Percentiles rank a stretch among this genome's conserved stretches.
Evolutionary conservation across 2,329 filamentous ascomycete species (phyloP).

Genomic region (Amylocarpus encephaloides): DNA sequence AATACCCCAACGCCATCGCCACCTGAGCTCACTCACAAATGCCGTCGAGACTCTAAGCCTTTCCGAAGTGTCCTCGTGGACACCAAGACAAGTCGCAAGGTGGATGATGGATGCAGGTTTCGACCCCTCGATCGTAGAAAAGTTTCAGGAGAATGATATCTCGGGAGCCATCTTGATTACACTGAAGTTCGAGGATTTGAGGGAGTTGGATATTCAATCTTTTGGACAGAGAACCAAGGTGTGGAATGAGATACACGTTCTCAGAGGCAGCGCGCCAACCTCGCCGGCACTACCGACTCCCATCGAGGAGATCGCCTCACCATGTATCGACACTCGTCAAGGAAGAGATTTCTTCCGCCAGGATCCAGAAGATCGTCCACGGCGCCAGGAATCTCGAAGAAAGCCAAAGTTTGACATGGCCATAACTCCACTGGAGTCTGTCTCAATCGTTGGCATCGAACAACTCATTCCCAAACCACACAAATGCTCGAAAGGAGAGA

Average conservation of each 20-base stretch:
- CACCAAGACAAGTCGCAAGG: slow-evolving; percentile 69
- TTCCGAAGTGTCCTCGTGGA: slow-evolving; percentile 58
- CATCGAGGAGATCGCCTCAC: slow-evolving; percentile 50
- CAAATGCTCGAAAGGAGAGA: slow-evolving; percentile 77
- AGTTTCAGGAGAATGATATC: slow-evolving; percentile 89
- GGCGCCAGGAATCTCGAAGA: slow-evolving; percentile 24
- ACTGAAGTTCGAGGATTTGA: slow-evolving; percentile 83
- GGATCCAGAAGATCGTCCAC: slow-evolving; percentile 22
- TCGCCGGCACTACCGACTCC: slow-evolving; percentile 51
- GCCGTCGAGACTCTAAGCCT: slow-evolving; percentile 52
- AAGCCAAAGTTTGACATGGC: slow-evolving; percentile 41
- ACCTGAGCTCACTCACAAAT: slow-evolving; percentile 50
- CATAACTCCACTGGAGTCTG: slow-evolving; percentile 73
- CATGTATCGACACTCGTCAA: slow-evolving; percentile 17
- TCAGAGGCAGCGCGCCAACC: slow-evolving; percentile 50
- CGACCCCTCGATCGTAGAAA: slow-evolving; percentile 69
- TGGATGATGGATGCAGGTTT: slow-evolving; percentile 84
- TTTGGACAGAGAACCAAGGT: slow-evolving; percentile 75
- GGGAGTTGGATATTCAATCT: slow-evolving; percentile 72
- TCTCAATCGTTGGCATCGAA: slow-evolving; percentile 89
- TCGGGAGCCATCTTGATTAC: slow-evolving; percentile 80
- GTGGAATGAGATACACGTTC: slow-evolving; percentile 71
- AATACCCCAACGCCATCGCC: slow-evolving; percentile 30
- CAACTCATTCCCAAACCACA: slow-evolving; percentile 81
- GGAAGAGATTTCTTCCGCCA: too few species aligned